phyloP scores from a whole-genome alignment of 768 basidiomycete species.

The Pleurotus giganteus region DNA sequence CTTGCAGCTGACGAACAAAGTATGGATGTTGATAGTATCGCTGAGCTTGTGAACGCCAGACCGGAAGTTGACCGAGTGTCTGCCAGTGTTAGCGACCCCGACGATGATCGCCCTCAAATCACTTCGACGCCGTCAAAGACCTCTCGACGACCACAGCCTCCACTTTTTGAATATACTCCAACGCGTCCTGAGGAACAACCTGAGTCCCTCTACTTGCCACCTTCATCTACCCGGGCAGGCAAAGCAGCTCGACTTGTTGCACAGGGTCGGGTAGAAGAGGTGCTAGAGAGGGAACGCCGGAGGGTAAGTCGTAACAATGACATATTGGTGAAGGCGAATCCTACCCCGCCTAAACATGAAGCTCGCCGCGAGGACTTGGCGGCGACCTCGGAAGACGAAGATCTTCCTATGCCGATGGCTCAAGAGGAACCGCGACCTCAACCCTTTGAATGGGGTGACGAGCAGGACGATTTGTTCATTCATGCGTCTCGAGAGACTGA shows the following conservation, averaged over 20 bases:
- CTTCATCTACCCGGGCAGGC: conserved; percentile 26
- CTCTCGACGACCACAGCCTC: conserved; percentile 9
- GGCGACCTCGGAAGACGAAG: not conserved
- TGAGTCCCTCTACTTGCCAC: conserved; percentile 26
- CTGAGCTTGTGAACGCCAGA: not conserved
- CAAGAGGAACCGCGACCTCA: too few relatives aligned
- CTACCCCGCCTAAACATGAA: too few relatives aligned
- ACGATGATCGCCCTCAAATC: too few relatives aligned
- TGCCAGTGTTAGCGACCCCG: not conserved
- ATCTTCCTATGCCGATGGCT: too few relatives aligned
- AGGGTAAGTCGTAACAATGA: conserved; percentile 25
- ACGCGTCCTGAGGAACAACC: conserved; percentile 15
- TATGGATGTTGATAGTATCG: not conserved
- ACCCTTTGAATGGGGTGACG: not conserved
- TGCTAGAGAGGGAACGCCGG: conserved; percentile 29
- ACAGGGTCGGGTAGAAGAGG: conserved; percentile 34
- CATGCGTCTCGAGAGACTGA: not conserved
- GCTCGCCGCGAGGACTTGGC: not conserved
- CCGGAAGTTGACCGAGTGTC: not conserved
- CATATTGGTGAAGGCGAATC: not conserved
- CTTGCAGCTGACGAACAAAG: conserved; percentile 11
- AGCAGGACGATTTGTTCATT: conserved; percentile 1
- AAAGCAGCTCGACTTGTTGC: conserved; percentile 29
- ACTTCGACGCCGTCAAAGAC: conserved; percentile 7
- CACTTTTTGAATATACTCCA: conserved; percentile 20